A percentile compares a stretch with the other conserved stretches of the same genome.
Evolutionary conservation across 345 rosid genomes (phyloP).

Genomic region (Populus pruinosa): DNA sequence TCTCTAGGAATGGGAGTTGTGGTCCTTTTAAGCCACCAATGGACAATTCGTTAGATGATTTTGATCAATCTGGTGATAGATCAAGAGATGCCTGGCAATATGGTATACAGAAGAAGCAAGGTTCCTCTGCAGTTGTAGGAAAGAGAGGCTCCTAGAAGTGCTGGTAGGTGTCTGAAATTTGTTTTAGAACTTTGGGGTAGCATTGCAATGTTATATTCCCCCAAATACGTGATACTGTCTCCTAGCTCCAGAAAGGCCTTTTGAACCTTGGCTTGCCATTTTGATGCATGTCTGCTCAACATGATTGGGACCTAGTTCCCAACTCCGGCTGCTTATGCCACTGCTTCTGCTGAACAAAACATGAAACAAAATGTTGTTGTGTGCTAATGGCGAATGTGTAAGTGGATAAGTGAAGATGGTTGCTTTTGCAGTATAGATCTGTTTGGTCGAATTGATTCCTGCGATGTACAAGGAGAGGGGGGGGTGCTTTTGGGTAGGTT

Average conservation of each 20-base stretch:
- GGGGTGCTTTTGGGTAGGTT: slow-evolving; percentile 21
- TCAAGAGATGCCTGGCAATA: slow-evolving; percentile 80
- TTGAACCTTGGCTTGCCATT: neutral
- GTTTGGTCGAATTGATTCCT: slow-evolving; percentile 7
- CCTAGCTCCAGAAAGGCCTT: slow-evolving; percentile 9
- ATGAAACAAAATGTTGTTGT: slow-evolving; percentile 2
- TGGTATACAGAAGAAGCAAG: slow-evolving; percentile 41
- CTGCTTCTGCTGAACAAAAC: slow-evolving; percentile 5
- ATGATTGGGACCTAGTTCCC: neutral
- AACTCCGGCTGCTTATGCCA: neutral
- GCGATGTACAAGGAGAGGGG: slow-evolving; percentile 3
- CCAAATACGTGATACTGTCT: slow-evolving; percentile 5
- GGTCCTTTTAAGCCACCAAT: slow-evolving; percentile 37
- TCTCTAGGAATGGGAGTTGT: slow-evolving; percentile 55
- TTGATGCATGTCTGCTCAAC: slow-evolving; percentile 6
- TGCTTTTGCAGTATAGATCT: slow-evolving; percentile 2
- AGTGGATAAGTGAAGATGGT: neutral
- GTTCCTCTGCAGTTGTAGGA: slow-evolving; percentile 39
- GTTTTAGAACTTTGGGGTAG: neutral
- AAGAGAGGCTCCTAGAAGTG: slow-evolving; percentile 45
- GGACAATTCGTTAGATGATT: slow-evolving; percentile 60
- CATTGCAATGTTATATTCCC: neutral
- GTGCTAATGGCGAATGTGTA: neutral
- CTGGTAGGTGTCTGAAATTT: slow-evolving; percentile 3
- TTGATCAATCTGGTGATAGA: slow-evolving; percentile 58